Conservation (phyloP, 257 asterid genomes). For the Capsicum rhomboideum region DNA sequence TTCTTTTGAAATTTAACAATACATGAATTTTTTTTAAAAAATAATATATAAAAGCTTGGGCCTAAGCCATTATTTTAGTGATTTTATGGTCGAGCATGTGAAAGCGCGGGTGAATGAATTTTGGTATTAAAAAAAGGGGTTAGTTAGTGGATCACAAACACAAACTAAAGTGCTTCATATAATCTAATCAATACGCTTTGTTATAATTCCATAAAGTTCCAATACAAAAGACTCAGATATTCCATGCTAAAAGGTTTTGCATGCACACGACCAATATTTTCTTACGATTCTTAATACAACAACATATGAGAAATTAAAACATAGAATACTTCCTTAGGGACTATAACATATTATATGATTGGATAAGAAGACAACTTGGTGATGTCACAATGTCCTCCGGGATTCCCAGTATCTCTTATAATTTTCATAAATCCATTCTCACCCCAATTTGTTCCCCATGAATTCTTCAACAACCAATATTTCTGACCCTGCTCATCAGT, state of each 20-base stretch:
- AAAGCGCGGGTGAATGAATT: too few relatives aligned
- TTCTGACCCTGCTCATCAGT: constrained; percentile 4
- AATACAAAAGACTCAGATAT: background rate
- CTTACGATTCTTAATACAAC: background rate
- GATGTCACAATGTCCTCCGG: constrained; percentile 26
- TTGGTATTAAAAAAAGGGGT: too few relatives aligned
- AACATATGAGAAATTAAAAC: background rate
- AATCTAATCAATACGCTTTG: background rate
- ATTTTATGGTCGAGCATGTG: too few relatives aligned
- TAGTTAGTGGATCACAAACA: too few relatives aligned
- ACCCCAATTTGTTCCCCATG: constrained; percentile 29
- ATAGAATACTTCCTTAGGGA: background rate
- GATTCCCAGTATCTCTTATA: constrained; percentile 3
- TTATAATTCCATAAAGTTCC: background rate
- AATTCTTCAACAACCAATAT: constrained; percentile 29
- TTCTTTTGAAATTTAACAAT: too few relatives aligned
- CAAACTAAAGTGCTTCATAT: background rate
- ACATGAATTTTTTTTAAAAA: too few relatives aligned
- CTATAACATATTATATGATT: background rate
- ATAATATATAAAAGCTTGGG: too few relatives aligned
- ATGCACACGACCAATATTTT: background rate
- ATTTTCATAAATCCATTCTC: constrained; percentile 27
- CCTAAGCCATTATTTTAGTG: too few relatives aligned
- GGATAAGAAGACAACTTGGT: constrained; percentile 18
- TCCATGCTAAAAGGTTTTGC: background rate